A percentile compares a stretch with the other conserved stretches of the same genome.
These are phyloP conservation scores for Nothophytophthora sp. DNA, from an alignment of 352 stramenopile genomes.

Conservation along the genomic window DNA sequence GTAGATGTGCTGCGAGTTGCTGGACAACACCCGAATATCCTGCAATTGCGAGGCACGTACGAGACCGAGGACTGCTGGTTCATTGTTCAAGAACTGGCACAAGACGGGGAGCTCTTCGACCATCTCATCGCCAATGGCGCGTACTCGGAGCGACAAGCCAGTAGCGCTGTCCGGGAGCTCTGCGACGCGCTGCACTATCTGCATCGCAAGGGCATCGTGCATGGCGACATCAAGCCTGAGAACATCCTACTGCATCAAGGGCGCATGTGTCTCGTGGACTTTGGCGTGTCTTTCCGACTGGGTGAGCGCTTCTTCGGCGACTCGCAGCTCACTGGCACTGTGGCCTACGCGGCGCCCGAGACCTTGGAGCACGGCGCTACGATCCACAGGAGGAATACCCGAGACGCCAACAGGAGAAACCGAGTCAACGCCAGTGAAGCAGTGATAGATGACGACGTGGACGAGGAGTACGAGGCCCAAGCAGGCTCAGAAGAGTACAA, in stretches of 20 bases:
- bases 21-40: conserved; percentile 77
- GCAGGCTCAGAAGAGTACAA: conserved; percentile 38
- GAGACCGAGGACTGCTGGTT: conserved; percentile 77
- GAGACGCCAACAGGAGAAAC: conserved; percentile 21
- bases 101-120: conserved; percentile 89
- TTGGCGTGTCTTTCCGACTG: conserved; percentile 81
- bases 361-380: conserved; percentile 53
- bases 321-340: conserved; percentile 70
- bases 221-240: conserved; percentile 90
- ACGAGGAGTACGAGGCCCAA: conserved; percentile 36
- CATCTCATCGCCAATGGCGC: conserved; percentile 83
- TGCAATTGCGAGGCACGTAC: conserved; percentile 73
- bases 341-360: conserved; percentile 76
- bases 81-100: conserved; percentile 83
- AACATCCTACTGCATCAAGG: conserved; percentile 80
- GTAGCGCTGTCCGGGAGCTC: conserved; percentile 63
- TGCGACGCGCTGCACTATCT: conserved; percentile 84
- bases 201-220: conserved; percentile 86
- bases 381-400: conserved; percentile 36
- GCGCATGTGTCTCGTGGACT: conserved; percentile 86
- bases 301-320: conserved; percentile 79
- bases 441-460: conserved; percentile 18
- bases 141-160: conserved; percentile 86
- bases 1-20: conserved; percentile 77
- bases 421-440: conserved; percentile 13